Conservation (phyloP, 164 flowering plant genomes). For the Akebia trifoliata region DNA sequence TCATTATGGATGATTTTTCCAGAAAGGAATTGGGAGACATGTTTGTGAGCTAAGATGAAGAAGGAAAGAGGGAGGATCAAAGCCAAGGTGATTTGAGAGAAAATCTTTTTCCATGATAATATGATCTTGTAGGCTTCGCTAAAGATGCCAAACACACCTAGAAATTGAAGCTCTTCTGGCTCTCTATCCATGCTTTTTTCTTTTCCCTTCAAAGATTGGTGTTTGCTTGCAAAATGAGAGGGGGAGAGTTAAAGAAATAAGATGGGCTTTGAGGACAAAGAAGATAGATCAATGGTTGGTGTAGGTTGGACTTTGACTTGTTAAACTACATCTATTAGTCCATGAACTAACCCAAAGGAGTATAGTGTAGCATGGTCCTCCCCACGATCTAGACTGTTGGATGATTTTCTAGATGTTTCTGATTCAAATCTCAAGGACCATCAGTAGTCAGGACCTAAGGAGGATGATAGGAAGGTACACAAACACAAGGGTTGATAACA, state of each 20-base stretch:
- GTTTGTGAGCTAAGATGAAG: conserved; percentile 45
- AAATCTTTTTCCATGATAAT: conserved; percentile 34
- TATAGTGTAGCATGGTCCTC: neutral
- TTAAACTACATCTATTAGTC: no score
- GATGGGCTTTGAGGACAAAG: neutral
- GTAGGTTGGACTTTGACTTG: no score
- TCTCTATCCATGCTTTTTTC: conserved; percentile 37
- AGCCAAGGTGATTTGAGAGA: conserved; percentile 46
- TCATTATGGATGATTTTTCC: conserved; percentile 24
- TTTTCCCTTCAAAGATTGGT: neutral
- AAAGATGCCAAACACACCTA: conserved; percentile 35
- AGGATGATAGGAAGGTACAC: no score
- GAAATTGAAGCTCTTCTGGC: conserved; percentile 44
- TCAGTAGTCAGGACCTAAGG: no score
- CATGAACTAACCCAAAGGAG: no score
- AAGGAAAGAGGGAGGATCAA: conserved; percentile 61
- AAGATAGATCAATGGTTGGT: neutral
- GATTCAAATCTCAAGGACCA: no score
- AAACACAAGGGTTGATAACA: no score
- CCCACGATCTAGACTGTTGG: no score
- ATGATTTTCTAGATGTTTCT: no score
- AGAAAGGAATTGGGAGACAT: conserved; percentile 33
- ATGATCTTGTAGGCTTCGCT: conserved; percentile 39
- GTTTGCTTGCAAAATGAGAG: neutral
- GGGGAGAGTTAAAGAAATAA: neutral